Evolutionary conservation across 1,284 basidiomycete species (phyloP).

Genomic region (Sporisorium reilianum): DNA sequence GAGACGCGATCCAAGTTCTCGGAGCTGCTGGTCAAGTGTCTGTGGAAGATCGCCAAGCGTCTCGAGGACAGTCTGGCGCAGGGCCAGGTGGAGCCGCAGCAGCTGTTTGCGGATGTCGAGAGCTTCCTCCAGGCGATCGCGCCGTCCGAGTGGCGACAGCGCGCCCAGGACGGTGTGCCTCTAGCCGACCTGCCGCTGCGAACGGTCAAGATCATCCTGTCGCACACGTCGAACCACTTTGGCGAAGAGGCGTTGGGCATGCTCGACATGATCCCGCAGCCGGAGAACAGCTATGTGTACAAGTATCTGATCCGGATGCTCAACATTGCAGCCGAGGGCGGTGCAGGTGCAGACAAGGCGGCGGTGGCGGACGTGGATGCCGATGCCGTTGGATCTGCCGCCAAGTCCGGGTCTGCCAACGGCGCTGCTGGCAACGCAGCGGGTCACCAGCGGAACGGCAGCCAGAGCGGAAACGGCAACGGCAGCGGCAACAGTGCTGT

Average conservation of each 20-base stretch:
- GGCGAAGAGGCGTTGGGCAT: constrained; percentile 61
- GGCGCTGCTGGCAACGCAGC: constrained; percentile 8
- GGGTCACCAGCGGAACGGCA: constrained; percentile 73
- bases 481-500: constrained; percentile 40
- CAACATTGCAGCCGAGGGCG: constrained; percentile 46
- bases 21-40: constrained; percentile 95
- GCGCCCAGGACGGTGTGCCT: constrained; percentile 88
- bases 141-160: constrained; percentile 93
- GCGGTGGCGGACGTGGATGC: constrained; percentile 71
- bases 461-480: too few species aligned
- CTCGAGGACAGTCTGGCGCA: constrained; percentile 90
- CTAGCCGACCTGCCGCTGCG: constrained; percentile 96
- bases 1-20: constrained; percentile 80
- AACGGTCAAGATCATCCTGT: constrained; percentile 80
- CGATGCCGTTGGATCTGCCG: constrained; percentile 74
- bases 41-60: constrained; percentile 96
- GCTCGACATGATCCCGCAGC: constrained; percentile 60
- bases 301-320: constrained; percentile 62
- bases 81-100: constrained; percentile 82
- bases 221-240: constrained; percentile 69
- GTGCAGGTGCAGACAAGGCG: constrained; percentile 26
- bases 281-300: constrained; percentile 65
- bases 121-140: constrained; percentile 92
- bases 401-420: constrained; percentile 20
- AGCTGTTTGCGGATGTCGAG: constrained; percentile 92